Conservation (phyloP, 441 rosid species). For the Eutrema salsugineum region DNA sequence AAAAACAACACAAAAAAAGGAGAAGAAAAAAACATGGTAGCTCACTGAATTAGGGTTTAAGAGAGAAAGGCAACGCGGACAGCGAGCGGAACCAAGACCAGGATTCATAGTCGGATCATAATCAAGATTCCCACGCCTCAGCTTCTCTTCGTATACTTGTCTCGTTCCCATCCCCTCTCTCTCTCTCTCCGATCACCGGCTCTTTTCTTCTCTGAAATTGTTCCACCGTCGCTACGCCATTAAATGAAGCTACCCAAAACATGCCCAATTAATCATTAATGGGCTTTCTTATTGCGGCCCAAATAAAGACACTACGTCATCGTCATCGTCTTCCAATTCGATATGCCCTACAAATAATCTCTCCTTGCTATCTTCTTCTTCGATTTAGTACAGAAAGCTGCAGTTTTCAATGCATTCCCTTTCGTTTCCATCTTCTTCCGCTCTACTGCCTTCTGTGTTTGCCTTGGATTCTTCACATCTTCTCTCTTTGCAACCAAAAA, state of each 20-base stretch:
- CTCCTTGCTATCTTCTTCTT: constrained; percentile 14
- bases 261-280: neutral
- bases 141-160: constrained; percentile 84
- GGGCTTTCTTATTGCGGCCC: constrained; percentile 20
- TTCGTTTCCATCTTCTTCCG: constrained; percentile 33
- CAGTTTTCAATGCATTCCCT: constrained; percentile 27
- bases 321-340: constrained; percentile 9
- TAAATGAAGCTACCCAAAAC: neutral
- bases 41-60: constrained; percentile 55
- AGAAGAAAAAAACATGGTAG: neutral
- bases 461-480: constrained; percentile 18
- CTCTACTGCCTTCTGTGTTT: constrained; percentile 30
- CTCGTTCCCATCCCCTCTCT: constrained; percentile 63
- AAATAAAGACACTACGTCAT: neutral
- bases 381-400: constrained; percentile 15
- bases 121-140: constrained; percentile 58
- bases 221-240: neutral
- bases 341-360: constrained; percentile 7
- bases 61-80: constrained; percentile 95
- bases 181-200: constrained; percentile 16
- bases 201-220: neutral
- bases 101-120: constrained; percentile 90
- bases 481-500: constrained; percentile 24
- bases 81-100: constrained; percentile 86
- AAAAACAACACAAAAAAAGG: neutral